These are phyloP conservation scores for Graphiopsis chlorocephala DNA, from an alignment of 2,329 filamentous ascomycete genomes.

Conservation along the genomic window DNA sequence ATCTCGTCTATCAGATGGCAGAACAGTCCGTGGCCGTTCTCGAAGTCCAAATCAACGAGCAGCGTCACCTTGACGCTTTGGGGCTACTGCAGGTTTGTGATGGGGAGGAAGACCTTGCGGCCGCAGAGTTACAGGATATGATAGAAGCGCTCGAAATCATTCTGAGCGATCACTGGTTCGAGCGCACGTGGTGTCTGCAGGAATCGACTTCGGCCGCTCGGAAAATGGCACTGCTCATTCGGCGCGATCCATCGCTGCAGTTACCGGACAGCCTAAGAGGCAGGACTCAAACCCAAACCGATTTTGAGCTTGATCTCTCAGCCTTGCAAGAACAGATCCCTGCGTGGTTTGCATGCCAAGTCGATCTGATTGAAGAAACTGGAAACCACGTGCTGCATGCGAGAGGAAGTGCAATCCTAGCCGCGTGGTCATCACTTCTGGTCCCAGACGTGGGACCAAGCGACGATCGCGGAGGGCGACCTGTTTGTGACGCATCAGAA, in stretches of 20 bases:
- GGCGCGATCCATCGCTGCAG: neutral
- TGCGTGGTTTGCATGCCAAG: neutral
- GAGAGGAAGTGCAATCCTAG: neutral
- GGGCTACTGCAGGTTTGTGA: neutral
- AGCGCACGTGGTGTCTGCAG: slow-evolving; percentile 19
- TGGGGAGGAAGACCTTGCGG: neutral
- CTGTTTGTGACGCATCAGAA: slow-evolving; percentile 18
- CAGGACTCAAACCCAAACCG: neutral
- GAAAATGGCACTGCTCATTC: slow-evolving; percentile 12
- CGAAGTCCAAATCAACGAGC: slow-evolving; percentile 20
- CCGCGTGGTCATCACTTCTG: neutral
- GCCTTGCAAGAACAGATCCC: neutral
- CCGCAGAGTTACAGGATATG: neutral
- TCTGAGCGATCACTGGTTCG: slow-evolving; percentile 17
- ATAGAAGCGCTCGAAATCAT: slow-evolving; percentile 14
- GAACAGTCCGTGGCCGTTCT: slow-evolving; percentile 15
- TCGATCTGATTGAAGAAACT: neutral
- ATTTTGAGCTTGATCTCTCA: neutral
- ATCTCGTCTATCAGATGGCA: slow-evolving; percentile 19
- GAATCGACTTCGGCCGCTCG: slow-evolving; percentile 13
- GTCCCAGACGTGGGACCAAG: neutral
- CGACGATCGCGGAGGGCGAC: neutral
- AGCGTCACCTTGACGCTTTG: slow-evolving; percentile 24
- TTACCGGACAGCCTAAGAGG: neutral
- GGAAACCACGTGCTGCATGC: neutral